Conservation (phyloP, 805 yeast genomes). For the Candida ovalis region DNA sequence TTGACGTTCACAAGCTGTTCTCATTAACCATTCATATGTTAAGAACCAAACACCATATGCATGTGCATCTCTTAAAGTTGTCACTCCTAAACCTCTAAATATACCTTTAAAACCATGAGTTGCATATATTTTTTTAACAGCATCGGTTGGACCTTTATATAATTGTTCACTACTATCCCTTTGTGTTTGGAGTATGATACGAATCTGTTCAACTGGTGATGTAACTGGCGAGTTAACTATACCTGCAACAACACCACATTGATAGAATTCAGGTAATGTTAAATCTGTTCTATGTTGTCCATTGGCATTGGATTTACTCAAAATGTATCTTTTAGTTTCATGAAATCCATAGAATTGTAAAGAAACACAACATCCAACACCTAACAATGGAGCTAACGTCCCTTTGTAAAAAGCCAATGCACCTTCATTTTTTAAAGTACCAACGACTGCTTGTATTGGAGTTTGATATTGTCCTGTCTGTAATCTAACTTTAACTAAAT, state of each 20-base stretch:
- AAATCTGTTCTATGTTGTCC: conserved; percentile 28
- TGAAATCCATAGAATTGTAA: conserved; percentile 70
- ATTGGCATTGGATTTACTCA: conserved; percentile 22
- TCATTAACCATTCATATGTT: conserved; percentile 56
- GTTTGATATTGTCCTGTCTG: conserved; percentile 64
- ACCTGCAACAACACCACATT: conserved; percentile 66
- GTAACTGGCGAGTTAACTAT: conserved; percentile 61
- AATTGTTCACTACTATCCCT: conserved; percentile 30
- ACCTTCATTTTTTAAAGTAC: conserved; percentile 58
- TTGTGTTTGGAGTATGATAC: conserved; percentile 58
- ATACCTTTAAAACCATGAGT: conserved; percentile 46
- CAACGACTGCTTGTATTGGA: conserved; percentile 47
- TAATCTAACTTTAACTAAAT: conserved; percentile 63
- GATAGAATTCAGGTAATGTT: conserved; percentile 51
- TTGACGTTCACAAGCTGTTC: conserved; percentile 31
- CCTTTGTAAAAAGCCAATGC: conserved; percentile 62
- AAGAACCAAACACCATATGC: conserved; percentile 76
- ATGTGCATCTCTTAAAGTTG: conserved; percentile 58
- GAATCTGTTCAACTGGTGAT: conserved; percentile 62
- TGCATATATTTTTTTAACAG: conserved; percentile 39
- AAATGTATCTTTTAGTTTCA: conserved; percentile 58
- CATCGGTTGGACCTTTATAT: conserved; percentile 41
- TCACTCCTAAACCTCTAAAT: conserved; percentile 52
- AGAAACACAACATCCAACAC: conserved; percentile 69
- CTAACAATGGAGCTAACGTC: conserved; percentile 64